Evolutionary conservation across 225 moss, liverwort and hornwort species (phyloP), one percentile per base, ranked within the genome.

Genomic region (Asterella californica): DNA sequence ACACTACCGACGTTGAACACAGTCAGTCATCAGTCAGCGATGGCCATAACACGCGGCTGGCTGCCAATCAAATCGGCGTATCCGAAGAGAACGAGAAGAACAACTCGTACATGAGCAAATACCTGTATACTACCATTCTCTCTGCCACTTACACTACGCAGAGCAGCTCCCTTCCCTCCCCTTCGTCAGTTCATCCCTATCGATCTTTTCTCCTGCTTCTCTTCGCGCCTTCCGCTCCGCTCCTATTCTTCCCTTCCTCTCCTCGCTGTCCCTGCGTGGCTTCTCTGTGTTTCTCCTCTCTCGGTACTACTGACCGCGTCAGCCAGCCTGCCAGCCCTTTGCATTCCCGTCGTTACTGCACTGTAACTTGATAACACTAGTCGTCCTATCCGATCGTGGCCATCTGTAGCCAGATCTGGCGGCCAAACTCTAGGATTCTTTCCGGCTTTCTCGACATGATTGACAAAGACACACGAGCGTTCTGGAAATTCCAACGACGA

Each of bases 41-140:
- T 72, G 24, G 48, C 49, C 72, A 72, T 15, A 11, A 72, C 50
- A 50, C 6, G n/a, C 27, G 46, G 29, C 2, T 48, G 38, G 27
- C 27, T 48, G 49, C 72, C 49, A n/a, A 72, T 50, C 72, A 50
- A 72, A 48, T 72, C 49, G 49, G 49, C 67, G 67, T 49, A 27
- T 15, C 72, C 15, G 38, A n/a, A n/a, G 24, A 57, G 24, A 57
- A 5, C 18, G 21, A 57, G 57, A 27, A 17, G 57, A 57, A 57
- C 37, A 24, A 70, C 37, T 70, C 70, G 11, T 62, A 2, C 25
- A 62, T 24, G 49, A 70, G 72, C 30, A 70, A 70, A 47, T 21
- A 1, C 10, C 53, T 53, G 53, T 53, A 18, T 5, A 53, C 15
- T 53, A 53, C 12, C 53, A 53, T 53, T 53, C 53, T 53, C 12